Base-by-base conservation (phyloP, 768 basidiomycete genomes). In the Lentinula raphanica region DNA sequence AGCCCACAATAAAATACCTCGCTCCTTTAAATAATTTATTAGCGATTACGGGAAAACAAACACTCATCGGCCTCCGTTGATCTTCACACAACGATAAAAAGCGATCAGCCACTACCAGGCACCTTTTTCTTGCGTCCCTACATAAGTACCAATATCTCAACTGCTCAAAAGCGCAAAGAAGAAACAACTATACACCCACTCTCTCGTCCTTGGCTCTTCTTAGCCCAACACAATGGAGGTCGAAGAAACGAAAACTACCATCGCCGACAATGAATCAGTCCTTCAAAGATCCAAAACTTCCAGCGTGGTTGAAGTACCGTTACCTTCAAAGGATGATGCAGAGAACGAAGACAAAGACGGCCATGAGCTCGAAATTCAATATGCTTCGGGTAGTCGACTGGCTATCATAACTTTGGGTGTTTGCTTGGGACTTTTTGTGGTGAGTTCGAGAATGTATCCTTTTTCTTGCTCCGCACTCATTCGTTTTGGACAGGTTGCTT, bases 391-490 rank as follows among this genome's bases (percentile, higher is more conserved):
- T n/a, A 28, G 29, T 25, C 6, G 23, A 45, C 19, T 56, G 42
- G 54, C 54, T 27, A 27, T 56, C 9, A 40, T 56, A 12, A 56
- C 54, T n/a, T 39, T 56, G 28, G 54, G 54, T 11, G 42, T 56
- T 31, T 56, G 54, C 32, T 36, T 56, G n/a, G 45, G 42, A 8
- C 29, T 56, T 9, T 56, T 56, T 23, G 54, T 56, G 54, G 54
- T 56, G 23, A 45, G 54, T 44, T 23, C 21, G 17, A 13, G 17
- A 28, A 6, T 19, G 23, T 19, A 15, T 48, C 7, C 12, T 28
- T 3, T 28, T 28, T 2, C 46, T 29, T 11, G 25, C n/a, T 12
- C 3, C 7, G 49, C 15, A 4, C 9, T 50, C 4, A 35, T 29
- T 1, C 13, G 8, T 9, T 6, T 17, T 53, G 17, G 8, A 13